phyloP scores from a whole-genome alignment of 1,139 yeast genomes.

The Saccharomycopsis hybrid region DNA sequence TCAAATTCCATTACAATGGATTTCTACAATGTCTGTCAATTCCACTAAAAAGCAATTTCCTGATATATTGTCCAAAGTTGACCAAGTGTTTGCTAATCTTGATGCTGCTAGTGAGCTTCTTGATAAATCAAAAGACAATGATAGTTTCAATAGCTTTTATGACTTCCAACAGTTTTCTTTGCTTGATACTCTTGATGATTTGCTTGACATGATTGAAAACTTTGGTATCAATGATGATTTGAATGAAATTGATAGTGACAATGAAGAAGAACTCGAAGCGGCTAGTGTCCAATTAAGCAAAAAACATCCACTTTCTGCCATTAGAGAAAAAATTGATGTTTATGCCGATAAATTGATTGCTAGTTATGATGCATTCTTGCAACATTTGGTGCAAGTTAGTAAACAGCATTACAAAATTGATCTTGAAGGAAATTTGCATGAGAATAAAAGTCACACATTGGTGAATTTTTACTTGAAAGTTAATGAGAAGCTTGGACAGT shows the following conservation, averaged over 20 bases:
- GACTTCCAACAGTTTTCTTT: slow-evolving; percentile 42
- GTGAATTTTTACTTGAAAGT: slow-evolving; percentile 33
- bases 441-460: slow-evolving; percentile 24
- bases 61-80: slow-evolving; percentile 31
- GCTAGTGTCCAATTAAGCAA: slow-evolving; percentile 37
- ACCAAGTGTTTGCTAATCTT: slow-evolving; percentile 31
- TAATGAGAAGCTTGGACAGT: slow-evolving; percentile 51
- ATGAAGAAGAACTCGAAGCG: slow-evolving; percentile 34
- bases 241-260: slow-evolving; percentile 46
- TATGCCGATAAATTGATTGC: slow-evolving; percentile 23
- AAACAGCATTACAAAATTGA: not conserved
- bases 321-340: slow-evolving; percentile 29
- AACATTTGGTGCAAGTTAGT: slow-evolving; percentile 36
- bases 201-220: slow-evolving; percentile 58
- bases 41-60: slow-evolving; percentile 32
- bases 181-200: slow-evolving; percentile 53
- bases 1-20: slow-evolving; percentile 50
- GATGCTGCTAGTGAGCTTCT: slow-evolving; percentile 40
- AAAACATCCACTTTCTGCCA: slow-evolving; percentile 49
- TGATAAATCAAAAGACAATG: slow-evolving; percentile 19
- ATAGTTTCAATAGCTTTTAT: slow-evolving; percentile 29
- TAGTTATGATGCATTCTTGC: slow-evolving; percentile 49
- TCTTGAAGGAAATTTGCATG: slow-evolving; percentile 20
- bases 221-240: slow-evolving; percentile 47
- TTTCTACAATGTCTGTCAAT: slow-evolving; percentile 42